These are phyloP conservation scores for Fusarium annulatum DNA, from an alignment of 2,329 filamentous ascomycete species.

Conservation along the genomic window DNA sequence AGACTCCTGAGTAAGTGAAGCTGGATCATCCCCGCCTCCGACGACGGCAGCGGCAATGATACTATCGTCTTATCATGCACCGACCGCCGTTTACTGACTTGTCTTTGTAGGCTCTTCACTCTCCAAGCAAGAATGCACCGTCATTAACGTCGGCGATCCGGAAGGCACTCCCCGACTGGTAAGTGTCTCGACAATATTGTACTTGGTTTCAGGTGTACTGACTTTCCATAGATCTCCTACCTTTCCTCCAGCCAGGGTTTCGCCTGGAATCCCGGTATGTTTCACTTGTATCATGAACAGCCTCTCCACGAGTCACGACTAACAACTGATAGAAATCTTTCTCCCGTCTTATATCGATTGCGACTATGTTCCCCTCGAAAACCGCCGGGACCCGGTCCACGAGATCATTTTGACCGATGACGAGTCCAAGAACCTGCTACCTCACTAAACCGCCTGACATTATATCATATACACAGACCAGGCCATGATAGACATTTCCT, in stretches of 20 bases:
- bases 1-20: slow-evolving; percentile 68
- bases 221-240: slow-evolving; percentile 74
- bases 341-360: slow-evolving; percentile 81
- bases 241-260: slow-evolving; percentile 84
- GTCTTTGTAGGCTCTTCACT: slow-evolving; percentile 71
- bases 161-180: slow-evolving; percentile 80
- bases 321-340: slow-evolving; percentile 73
- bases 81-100: slow-evolving; percentile 44
- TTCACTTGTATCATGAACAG: not conserved
- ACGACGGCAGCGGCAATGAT: slow-evolving; percentile 18
- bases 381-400: slow-evolving; percentile 79
- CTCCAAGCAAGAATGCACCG: slow-evolving; percentile 80
- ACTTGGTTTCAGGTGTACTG: not conserved
- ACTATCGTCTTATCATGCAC: slow-evolving; percentile 20
- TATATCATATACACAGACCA: slow-evolving; percentile 32
- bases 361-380: slow-evolving; percentile 80
- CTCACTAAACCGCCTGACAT: slow-evolving; percentile 59
- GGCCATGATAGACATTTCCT: slow-evolving; percentile 44
- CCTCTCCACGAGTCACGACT: slow-evolving; percentile 5
- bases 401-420: slow-evolving; percentile 84
- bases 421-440: slow-evolving; percentile 75
- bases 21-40: slow-evolving; percentile 5
- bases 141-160: slow-evolving; percentile 80
- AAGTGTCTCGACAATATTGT: slow-evolving; percentile 47
- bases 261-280: slow-evolving; percentile 80